phyloP scores from a whole-genome alignment of 257 asterid species.

The Datura wrightii region DNA sequence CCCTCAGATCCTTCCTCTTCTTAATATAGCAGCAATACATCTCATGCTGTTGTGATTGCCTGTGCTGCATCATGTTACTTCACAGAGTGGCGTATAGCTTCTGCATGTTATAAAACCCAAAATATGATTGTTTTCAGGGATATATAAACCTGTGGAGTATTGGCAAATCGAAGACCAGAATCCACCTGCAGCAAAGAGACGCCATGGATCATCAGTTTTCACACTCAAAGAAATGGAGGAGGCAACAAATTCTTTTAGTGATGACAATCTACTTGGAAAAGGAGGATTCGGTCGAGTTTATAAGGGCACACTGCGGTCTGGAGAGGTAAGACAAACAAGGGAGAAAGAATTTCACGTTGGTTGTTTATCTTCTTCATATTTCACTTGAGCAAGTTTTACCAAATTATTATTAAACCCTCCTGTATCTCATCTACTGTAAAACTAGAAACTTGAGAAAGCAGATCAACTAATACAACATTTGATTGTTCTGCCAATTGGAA shows the following conservation, averaged over 20 bases:
- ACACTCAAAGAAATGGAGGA: constrained; percentile 87
- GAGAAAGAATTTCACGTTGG: background rate
- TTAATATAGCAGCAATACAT: background rate
- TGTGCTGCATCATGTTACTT: background rate
- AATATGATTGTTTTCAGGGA: constrained; percentile 59
- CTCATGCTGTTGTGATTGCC: constrained; percentile 24
- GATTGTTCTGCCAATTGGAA: constrained; percentile 38
- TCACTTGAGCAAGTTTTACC: background rate
- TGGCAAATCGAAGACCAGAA: constrained; percentile 73
- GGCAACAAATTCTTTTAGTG: constrained; percentile 77
- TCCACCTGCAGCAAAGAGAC: constrained; percentile 73
- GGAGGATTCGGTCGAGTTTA: constrained; percentile 97
- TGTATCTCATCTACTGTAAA: background rate
- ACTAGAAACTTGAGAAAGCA: background rate
- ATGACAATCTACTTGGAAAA: constrained; percentile 85
- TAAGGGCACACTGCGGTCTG: constrained; percentile 81
- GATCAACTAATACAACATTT: constrained; percentile 16
- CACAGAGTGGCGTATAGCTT: background rate
- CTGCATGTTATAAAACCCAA: constrained; percentile 13
- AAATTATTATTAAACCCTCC: constrained; percentile 4
- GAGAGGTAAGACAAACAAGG: constrained; percentile 62
- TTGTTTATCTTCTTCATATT: background rate
- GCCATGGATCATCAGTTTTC: constrained; percentile 79
- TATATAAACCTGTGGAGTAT: constrained; percentile 76
- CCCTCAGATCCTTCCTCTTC: background rate